Percentiles rank a stretch among this genome's conserved stretches.
These are phyloP conservation scores for Exsudoporus frostii DNA, from an alignment of 768 basidiomycete genomes.

Conservation along the genomic window DNA sequence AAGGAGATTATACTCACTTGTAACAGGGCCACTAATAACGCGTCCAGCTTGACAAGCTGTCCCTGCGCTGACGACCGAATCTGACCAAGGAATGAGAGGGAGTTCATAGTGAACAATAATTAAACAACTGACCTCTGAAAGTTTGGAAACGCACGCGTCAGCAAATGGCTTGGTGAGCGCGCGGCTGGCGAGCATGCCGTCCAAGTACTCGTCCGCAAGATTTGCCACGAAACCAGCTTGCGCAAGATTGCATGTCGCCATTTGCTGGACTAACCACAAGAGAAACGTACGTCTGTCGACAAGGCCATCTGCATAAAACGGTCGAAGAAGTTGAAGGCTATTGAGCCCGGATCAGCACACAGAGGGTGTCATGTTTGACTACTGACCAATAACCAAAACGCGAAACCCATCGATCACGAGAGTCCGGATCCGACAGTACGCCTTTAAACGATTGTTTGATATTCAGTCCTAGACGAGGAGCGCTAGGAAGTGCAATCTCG, in stretches of 20 bases:
- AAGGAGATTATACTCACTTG: constrained; percentile 44
- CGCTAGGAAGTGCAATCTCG: constrained; percentile 77
- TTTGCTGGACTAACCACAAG: constrained; percentile 75
- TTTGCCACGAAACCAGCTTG: constrained; percentile 75
- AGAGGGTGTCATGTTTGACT: neutral
- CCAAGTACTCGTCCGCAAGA: constrained; percentile 77
- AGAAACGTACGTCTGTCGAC: constrained; percentile 78
- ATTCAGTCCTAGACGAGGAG: constrained; percentile 70
- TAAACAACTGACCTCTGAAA: constrained; percentile 53
- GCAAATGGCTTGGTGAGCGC: constrained; percentile 66
- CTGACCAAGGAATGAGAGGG: constrained; percentile 33
- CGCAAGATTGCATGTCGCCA: constrained; percentile 74
- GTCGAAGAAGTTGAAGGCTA: constrained; percentile 68
- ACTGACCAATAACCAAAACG: constrained; percentile 75
- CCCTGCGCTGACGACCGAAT: constrained; percentile 55
- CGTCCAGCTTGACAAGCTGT: constrained; percentile 52
- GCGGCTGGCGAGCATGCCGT: constrained; percentile 63
- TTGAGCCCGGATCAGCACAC: constrained; percentile 1
- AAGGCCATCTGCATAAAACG: constrained; percentile 77
- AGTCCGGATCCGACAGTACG: constrained; percentile 66
- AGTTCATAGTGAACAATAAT: neutral
- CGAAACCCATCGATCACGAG: constrained; percentile 72
- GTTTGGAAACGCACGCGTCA: constrained; percentile 65
- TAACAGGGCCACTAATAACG: constrained; percentile 52
- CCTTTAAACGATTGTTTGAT: constrained; percentile 86